Evolutionary conservation across 768 basidiomycete species (phyloP).

Genomic region (Leccinum uliginosum): DNA sequence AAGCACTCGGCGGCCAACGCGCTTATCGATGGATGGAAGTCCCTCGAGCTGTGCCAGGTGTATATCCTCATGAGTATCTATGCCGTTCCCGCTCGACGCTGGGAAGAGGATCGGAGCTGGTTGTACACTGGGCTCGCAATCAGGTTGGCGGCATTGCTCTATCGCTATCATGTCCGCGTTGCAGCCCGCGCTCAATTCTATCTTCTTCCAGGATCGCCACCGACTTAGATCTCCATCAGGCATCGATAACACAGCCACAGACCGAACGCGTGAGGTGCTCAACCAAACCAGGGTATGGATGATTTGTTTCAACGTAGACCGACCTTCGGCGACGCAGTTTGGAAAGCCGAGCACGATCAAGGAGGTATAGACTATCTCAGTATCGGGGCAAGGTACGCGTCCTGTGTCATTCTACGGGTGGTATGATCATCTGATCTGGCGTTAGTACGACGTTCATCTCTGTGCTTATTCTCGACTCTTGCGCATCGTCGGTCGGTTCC

Average conservation of each 20-base stretch:
- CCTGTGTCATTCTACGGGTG: not conserved
- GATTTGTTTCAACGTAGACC: constrained; percentile 85
- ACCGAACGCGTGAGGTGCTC: constrained; percentile 77
- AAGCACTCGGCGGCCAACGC: constrained; percentile 79
- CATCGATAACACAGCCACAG: constrained; percentile 53
- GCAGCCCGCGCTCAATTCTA: not conserved
- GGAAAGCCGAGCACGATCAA: constrained; percentile 87
- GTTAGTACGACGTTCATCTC: constrained; percentile 71
- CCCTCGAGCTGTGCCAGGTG: constrained; percentile 86
- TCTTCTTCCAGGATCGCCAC: constrained; percentile 63
- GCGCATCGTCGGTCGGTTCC: constrained; percentile 68
- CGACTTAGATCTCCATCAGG: constrained; percentile 81
- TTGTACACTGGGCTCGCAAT: constrained; percentile 85
- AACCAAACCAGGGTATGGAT: constrained; percentile 89
- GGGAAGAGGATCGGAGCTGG: constrained; percentile 92
- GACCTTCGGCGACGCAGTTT: constrained; percentile 83
- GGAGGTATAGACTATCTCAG: constrained; percentile 70
- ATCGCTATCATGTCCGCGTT: not conserved
- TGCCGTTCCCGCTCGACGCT: constrained; percentile 71
- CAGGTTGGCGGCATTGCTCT: constrained; percentile 38
- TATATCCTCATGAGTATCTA: constrained; percentile 86
- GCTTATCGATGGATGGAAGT: constrained; percentile 77
- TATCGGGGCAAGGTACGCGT: constrained; percentile 52
- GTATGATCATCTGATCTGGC: not conserved
- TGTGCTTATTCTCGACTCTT: constrained; percentile 69